Percentiles rank a stretch among this genome's conserved stretches.
phyloP scores from a whole-genome alignment of 108 stramenopile genomes.

The Schizochytrium sp. region DNA sequence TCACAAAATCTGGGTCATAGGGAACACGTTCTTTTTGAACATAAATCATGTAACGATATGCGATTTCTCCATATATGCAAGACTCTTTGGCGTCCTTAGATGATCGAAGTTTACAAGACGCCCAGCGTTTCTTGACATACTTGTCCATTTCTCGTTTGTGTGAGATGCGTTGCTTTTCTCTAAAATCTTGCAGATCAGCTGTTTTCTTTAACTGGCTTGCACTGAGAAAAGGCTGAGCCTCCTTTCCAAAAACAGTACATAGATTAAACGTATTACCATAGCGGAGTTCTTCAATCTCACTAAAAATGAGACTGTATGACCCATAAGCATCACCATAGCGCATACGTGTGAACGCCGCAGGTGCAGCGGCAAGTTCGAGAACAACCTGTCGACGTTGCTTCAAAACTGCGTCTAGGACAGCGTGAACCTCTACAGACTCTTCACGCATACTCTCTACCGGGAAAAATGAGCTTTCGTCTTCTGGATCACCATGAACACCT shows the following conservation, averaged over 20 bases:
- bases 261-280: background rate
- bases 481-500: slow-evolving; percentile 16
- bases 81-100: slow-evolving; percentile 45
- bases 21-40: slow-evolving; percentile 49
- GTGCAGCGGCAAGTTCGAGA: slow-evolving; percentile 3
- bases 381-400: background rate
- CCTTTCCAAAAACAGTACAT: slow-evolving; percentile 21
- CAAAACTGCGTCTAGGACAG: background rate
- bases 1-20: slow-evolving; percentile 56
- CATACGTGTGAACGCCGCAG: slow-evolving; percentile 36
- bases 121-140: slow-evolving; percentile 58
- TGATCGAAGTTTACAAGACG: slow-evolving; percentile 35
- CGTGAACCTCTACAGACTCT: slow-evolving; percentile 41
- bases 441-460: slow-evolving; percentile 32
- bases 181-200: slow-evolving; percentile 46
- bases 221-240: background rate
- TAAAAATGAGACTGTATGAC: background rate
- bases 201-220: background rate
- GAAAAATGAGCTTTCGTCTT: background rate
- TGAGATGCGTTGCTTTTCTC: slow-evolving; percentile 28
- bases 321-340: slow-evolving; percentile 45
- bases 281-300: slow-evolving; percentile 55
- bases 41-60: slow-evolving; percentile 10
- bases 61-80: slow-evolving; percentile 45
- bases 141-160: slow-evolving; percentile 59